These are phyloP conservation scores for Lachnum nothofagi DNA, from an alignment of 2,329 filamentous ascomycete species.

Conservation along the genomic window DNA sequence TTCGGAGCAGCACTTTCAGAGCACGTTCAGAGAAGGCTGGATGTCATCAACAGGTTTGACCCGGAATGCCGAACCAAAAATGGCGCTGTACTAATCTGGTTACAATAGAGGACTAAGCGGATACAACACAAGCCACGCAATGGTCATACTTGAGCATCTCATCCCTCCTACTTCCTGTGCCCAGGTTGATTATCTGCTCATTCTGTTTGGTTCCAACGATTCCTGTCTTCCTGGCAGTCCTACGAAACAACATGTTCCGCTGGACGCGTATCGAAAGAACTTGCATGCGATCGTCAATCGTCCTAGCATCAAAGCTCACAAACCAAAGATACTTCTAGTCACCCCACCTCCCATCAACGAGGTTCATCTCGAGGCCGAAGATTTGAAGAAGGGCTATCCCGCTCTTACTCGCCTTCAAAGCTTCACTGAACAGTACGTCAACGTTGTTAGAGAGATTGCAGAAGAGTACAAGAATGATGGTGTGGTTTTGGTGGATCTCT, in stretches of 20 bases:
- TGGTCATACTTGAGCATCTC: slow-evolving; percentile 63
- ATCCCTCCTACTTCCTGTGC: slow-evolving; percentile 61
- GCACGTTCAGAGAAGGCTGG: slow-evolving; percentile 59
- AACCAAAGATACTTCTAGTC: slow-evolving; percentile 68
- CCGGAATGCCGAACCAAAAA: too few relatives aligned
- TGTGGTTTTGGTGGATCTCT: slow-evolving; percentile 71
- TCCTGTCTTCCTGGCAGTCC: slow-evolving; percentile 60
- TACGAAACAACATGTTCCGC: slow-evolving; percentile 68
- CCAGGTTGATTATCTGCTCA: slow-evolving; percentile 58
- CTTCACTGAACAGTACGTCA: slow-evolving; percentile 58
- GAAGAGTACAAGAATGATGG: slow-evolving; percentile 23
- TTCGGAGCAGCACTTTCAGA: slow-evolving; percentile 60
- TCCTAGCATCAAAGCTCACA: slow-evolving; percentile 62
- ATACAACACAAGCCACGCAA: slow-evolving; percentile 73
- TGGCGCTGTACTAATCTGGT: not conserved
- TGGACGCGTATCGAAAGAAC: slow-evolving; percentile 71
- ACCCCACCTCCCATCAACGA: slow-evolving; percentile 77
- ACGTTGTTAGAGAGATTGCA: slow-evolving; percentile 51
- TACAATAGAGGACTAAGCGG: slow-evolving; percentile 42
- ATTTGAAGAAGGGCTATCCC: slow-evolving; percentile 26
- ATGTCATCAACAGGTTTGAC: slow-evolving; percentile 80
- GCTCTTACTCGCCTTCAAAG: slow-evolving; percentile 53
- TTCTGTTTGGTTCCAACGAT: slow-evolving; percentile 90
- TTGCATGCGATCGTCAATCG: slow-evolving; percentile 68
- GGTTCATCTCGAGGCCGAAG: slow-evolving; percentile 33